phyloP scores from a whole-genome alignment of 805 yeast species.

The Barnettozyma siamensis region DNA sequence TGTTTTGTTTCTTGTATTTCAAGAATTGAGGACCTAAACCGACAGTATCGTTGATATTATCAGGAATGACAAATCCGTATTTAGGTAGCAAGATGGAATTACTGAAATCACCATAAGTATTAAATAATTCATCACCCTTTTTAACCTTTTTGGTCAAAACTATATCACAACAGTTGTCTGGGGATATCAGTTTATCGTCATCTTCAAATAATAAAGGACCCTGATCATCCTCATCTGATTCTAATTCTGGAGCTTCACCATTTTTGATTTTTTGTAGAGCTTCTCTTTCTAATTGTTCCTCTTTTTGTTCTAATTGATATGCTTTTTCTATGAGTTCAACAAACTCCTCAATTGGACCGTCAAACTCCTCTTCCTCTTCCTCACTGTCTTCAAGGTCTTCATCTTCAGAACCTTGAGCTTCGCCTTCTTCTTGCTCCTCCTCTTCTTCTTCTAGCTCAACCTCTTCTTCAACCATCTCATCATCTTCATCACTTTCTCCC shows the following conservation, averaged over 20 bases:
- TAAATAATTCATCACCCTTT: conserved; percentile 60
- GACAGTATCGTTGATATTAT: conserved; percentile 51
- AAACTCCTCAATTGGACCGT: conserved; percentile 25
- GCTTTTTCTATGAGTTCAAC: conserved; percentile 26
- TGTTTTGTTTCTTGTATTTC: conserved; percentile 27
- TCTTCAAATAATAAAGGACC: conserved; percentile 20
- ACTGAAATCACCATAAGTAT: conserved; percentile 73
- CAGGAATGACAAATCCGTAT: conserved; percentile 67
- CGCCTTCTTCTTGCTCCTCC: conserved; percentile 13
- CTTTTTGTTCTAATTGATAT: conserved; percentile 11
- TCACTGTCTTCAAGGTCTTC: conserved; percentile 14
- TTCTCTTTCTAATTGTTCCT: conserved; percentile 13
- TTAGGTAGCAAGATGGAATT: conserved; percentile 63
- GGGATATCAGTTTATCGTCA: conserved; percentile 31
- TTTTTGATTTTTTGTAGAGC: conserved; percentile 6
- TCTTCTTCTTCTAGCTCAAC: conserved; percentile 4
- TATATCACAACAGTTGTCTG: conserved; percentile 69
- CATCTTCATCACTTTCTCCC: conserved; percentile 6
- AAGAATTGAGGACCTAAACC: conserved; percentile 49
- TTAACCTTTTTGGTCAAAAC: conserved; percentile 39
- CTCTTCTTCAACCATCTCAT: conserved; percentile 3
- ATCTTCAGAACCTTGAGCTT: conserved; percentile 9
- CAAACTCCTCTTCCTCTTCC: conserved; percentile 19
- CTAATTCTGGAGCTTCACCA: neutral
- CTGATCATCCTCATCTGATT: conserved; percentile 11